Conservation (phyloP, 2,329 filamentous ascomycete species). For the Aspergillus brunneoviolaceus region DNA sequence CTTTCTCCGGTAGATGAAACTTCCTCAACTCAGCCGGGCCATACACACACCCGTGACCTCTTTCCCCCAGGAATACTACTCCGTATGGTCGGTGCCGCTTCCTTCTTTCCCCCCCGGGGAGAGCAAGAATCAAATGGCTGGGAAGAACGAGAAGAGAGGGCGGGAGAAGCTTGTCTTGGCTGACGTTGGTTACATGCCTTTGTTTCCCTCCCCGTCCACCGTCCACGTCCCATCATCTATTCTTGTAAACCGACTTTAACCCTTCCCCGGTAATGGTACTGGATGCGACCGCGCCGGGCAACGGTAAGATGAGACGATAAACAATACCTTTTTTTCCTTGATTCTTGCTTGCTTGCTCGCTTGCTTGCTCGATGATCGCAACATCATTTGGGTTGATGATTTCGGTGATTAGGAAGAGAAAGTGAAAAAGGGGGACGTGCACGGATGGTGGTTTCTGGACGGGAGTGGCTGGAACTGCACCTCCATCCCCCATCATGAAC, state of each 20-base stretch:
- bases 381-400: no score
- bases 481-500: no score
- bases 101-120: neutral
- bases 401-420: no score
- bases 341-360: no score
- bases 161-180: neutral
- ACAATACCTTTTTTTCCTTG: no score
- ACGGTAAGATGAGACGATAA: slow-evolving; percentile 1
- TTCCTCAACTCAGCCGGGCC: no score
- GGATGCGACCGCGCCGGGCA: neutral
- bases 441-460: no score
- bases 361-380: no score
- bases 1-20: neutral
- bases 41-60: neutral
- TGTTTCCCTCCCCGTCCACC: neutral
- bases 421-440: no score
- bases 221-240: neutral
- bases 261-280: neutral
- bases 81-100: neutral
- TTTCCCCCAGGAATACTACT: neutral
- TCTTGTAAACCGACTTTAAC: neutral
- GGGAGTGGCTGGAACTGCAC: no score
- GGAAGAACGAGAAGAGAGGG: neutral
- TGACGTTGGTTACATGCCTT: slow-evolving; percentile 4
- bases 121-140: slow-evolving; percentile 1